phyloP scores from a whole-genome alignment of 2,329 filamentous ascomycete species.

The Aspergillus tubingensis region DNA sequence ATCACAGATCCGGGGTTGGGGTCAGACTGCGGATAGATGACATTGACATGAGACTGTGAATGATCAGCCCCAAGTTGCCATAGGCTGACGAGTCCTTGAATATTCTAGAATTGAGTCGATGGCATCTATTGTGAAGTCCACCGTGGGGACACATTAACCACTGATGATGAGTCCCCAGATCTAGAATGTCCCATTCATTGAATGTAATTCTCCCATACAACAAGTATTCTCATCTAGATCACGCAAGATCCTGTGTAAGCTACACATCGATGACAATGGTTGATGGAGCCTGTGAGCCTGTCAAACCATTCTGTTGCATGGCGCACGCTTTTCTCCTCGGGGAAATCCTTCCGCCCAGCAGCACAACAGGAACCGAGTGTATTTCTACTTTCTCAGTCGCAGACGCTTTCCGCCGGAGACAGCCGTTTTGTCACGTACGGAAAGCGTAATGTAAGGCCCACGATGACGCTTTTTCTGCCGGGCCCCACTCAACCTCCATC shows the following conservation, averaged over 20 bases:
- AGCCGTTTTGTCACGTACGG: constrained; percentile 16
- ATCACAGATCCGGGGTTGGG: neutral
- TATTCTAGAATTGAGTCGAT: too few relatives aligned
- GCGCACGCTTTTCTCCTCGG: neutral
- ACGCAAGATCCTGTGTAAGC: constrained; percentile 1
- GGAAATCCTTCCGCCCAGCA: constrained; percentile 1
- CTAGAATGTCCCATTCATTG: too few relatives aligned
- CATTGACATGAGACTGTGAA: too few relatives aligned
- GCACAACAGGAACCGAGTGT: neutral
- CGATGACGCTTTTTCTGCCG: constrained; percentile 30
- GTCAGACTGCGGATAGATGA: neutral
- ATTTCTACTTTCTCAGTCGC: neutral
- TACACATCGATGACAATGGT: neutral
- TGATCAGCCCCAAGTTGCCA: neutral
- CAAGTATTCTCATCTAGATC: neutral
- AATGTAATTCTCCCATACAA: too few relatives aligned
- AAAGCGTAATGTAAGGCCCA: constrained; percentile 26
- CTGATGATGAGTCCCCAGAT: too few relatives aligned
- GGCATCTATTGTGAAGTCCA: too few relatives aligned
- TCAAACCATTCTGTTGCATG: neutral
- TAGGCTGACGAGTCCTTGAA: neutral
- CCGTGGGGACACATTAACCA: too few relatives aligned
- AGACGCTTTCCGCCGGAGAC: constrained; percentile 8
- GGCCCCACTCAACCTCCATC: constrained; percentile 18
- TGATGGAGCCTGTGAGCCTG: neutral